These are phyloP conservation scores for Talaromyces thailandensis DNA, from an alignment of 495 filamentous ascomycete species.

Conservation along the genomic window DNA sequence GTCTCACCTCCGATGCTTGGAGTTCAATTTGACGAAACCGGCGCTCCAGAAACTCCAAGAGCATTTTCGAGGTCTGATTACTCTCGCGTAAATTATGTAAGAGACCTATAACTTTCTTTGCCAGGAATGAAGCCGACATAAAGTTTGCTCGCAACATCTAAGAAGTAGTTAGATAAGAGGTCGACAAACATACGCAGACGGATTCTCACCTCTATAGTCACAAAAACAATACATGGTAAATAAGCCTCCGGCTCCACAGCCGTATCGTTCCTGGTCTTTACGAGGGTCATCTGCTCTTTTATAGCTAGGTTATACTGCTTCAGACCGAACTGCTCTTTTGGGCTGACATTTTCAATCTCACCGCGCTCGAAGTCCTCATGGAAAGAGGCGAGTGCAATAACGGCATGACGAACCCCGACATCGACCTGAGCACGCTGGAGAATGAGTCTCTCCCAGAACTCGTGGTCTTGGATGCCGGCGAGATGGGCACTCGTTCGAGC, in stretches of 20 bases:
- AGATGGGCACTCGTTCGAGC: slow-evolving; percentile 30
- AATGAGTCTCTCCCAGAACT: slow-evolving; percentile 43
- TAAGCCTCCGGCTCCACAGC: background rate
- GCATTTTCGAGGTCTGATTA: background rate
- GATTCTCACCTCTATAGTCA: background rate
- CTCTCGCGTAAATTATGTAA: background rate
- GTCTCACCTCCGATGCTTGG: background rate
- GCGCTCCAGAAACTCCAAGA: background rate
- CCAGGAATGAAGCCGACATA: background rate
- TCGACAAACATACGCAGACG: background rate
- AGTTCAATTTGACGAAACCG: background rate
- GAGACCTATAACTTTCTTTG: background rate
- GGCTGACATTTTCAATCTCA: background rate
- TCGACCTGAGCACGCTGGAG: slow-evolving; percentile 47
- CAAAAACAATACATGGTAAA: slow-evolving; percentile 1
- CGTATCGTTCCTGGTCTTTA: background rate
- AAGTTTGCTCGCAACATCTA: slow-evolving; percentile 5
- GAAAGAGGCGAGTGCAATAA: slow-evolving; percentile 49
- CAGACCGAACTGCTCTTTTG: slow-evolving; percentile 23
- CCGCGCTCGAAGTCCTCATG: slow-evolving; percentile 45
- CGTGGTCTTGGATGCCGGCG: slow-evolving; percentile 49
- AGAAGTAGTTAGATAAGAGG: background rate
- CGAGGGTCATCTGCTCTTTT: slow-evolving; percentile 9
- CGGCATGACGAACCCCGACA: slow-evolving; percentile 48
- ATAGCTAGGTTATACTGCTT: slow-evolving; percentile 45